Evolutionary conservation across 345 rosid genomes (phyloP).

Genomic region (Draba incana): DNA sequence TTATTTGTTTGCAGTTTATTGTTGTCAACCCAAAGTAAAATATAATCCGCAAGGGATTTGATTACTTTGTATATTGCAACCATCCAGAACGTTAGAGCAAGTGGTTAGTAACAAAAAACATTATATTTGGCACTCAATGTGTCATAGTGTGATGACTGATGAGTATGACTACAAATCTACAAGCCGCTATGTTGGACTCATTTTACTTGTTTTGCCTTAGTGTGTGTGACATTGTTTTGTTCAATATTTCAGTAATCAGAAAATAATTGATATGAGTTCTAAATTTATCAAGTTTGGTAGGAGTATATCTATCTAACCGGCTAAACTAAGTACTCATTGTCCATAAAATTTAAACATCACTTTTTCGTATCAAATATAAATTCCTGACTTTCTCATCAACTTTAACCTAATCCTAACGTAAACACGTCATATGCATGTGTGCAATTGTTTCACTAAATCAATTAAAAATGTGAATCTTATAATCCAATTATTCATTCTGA

Average conservation of each 20-base stretch:
- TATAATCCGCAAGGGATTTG: too few relatives aligned
- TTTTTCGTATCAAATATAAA: not conserved
- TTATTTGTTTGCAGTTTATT: too few relatives aligned
- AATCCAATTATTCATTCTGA: not conserved
- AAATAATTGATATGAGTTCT: not conserved
- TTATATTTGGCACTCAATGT: too few relatives aligned
- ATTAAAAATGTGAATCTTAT: not conserved
- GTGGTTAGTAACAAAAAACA: too few relatives aligned
- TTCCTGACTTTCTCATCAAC: constrained; percentile 16
- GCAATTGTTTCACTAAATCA: not conserved
- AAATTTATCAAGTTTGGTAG: not conserved
- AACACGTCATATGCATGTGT: not conserved
- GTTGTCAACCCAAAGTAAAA: too few relatives aligned
- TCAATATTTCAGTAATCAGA: not conserved
- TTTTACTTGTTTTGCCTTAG: not conserved
- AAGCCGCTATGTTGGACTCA: constrained; percentile 15
- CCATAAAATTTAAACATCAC: not conserved
- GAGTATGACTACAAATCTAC: too few relatives aligned
- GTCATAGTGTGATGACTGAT: too few relatives aligned
- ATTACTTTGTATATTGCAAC: too few relatives aligned
- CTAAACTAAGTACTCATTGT: not conserved
- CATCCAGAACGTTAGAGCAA: too few relatives aligned
- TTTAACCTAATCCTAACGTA: constrained; percentile 15
- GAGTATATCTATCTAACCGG: not conserved
- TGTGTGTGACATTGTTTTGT: not conserved